phyloP scores from a whole-genome alignment of 179 eudicot genomes.

The Spergularia azorica region DNA sequence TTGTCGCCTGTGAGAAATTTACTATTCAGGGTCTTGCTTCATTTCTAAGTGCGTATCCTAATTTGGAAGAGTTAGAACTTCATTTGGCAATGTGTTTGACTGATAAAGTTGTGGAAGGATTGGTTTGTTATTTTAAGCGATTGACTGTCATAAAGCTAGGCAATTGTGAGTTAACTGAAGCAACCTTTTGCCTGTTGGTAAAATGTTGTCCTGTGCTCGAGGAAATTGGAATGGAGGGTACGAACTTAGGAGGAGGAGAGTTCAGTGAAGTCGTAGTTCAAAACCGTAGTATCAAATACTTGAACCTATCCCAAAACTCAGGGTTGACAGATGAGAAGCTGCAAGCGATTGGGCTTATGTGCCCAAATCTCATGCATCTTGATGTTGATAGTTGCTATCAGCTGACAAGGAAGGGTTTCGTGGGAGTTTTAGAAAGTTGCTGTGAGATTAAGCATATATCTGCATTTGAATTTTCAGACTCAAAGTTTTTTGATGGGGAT shows the following conservation, averaged over 20 bases:
- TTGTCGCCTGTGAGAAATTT: too few species aligned
- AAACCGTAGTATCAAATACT: background rate
- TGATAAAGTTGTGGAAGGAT: background rate
- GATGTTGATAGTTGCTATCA: background rate
- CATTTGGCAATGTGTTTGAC: background rate
- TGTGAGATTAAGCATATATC: background rate
- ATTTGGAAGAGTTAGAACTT: background rate
- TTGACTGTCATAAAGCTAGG: background rate
- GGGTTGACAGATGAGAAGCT: background rate
- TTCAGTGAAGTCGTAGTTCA: background rate
- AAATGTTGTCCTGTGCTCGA: background rate
- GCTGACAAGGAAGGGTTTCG: background rate
- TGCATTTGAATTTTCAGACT: background rate
- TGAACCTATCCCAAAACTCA: background rate
- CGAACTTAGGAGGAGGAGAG: background rate
- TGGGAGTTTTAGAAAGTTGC: background rate
- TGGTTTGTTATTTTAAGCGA: background rate
- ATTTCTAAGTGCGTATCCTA: background rate
- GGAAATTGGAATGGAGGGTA: background rate
- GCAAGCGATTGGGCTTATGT: background rate
- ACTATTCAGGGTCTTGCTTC: background rate
- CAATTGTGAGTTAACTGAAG: background rate
- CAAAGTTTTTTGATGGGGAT: background rate
- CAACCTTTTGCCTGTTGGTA: background rate
- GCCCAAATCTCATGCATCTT: background rate